A percentile compares a stretch with the other conserved stretches of the same genome.
Conservation (phyloP, 306 rosid genomes). For the Pueraria montana region DNA sequence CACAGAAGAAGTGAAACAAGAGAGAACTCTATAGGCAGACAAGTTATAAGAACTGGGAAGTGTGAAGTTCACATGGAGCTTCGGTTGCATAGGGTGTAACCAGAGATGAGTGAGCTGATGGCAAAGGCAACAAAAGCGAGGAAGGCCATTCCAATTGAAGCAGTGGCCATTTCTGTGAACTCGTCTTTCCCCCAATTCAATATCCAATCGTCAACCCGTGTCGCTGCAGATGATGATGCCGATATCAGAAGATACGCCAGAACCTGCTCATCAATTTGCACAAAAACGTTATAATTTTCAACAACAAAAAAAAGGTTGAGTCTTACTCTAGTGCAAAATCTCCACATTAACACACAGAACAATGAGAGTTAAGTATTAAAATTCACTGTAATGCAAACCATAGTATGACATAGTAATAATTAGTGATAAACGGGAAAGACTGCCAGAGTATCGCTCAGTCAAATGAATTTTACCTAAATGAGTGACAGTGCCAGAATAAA, state of each 20-base stretch:
- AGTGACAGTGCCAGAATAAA: too few species aligned
- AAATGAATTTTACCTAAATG: too few species aligned
- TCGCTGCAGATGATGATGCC: constrained; percentile 92
- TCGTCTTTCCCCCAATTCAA: constrained; percentile 98
- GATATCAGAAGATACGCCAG: constrained; percentile 93
- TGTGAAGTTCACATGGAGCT: constrained; percentile 51
- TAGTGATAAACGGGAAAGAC: too few species aligned
- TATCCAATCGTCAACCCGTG: constrained; percentile 89
- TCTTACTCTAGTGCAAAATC: neutral
- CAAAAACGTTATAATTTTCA: constrained; percentile 5
- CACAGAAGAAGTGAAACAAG: neutral
- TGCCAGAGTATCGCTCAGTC: too few species aligned
- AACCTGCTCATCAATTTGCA: constrained; percentile 57
- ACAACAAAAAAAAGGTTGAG: neutral
- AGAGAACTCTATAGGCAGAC: neutral
- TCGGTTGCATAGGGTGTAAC: constrained; percentile 67
- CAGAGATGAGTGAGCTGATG: constrained; percentile 86
- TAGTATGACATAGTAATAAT: neutral
- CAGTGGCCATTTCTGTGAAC: constrained; percentile 92
- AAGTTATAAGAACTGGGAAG: neutral
- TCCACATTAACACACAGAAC: neutral
- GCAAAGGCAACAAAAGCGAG: constrained; percentile 85
- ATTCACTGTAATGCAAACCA: neutral
- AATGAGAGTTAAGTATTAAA: neutral
- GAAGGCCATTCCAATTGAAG: constrained; percentile 84